phyloP scores from a whole-genome alignment of 2,329 filamentous ascomycete genomes.

The Pseudodiploospora longispora region DNA sequence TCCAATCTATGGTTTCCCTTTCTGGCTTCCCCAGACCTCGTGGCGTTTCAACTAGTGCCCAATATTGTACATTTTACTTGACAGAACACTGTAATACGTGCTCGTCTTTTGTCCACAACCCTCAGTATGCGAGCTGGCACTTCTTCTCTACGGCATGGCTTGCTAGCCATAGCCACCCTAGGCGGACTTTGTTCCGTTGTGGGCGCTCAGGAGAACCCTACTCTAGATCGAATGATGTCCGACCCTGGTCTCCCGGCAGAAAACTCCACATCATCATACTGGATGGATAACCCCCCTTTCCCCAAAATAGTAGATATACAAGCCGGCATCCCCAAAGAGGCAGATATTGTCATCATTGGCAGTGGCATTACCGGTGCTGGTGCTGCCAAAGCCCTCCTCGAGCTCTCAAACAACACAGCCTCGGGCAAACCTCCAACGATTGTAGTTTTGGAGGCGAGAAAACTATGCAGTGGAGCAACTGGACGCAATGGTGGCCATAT shows the following conservation, averaged over 20 bases:
- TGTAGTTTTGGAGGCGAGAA: slow-evolving; percentile 19
- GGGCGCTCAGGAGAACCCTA: too few relatives aligned
- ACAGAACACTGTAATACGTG: too few relatives aligned
- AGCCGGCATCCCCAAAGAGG: slow-evolving; percentile 7
- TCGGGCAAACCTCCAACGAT: slow-evolving; percentile 7
- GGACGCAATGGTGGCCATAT: slow-evolving; percentile 22
- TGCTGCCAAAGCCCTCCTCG: slow-evolving; percentile 21
- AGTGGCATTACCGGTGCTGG: slow-evolving; percentile 27
- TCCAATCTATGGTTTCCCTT: too few relatives aligned
- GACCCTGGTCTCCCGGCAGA: slow-evolving; percentile 27
- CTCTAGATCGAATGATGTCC: neutral
- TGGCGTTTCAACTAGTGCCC: too few relatives aligned
- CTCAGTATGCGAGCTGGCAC: too few relatives aligned
- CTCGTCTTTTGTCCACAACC: too few relatives aligned
- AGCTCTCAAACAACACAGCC: slow-evolving; percentile 1
- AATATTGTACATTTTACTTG: too few relatives aligned
- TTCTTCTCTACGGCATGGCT: too few relatives aligned
- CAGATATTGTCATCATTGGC: slow-evolving; percentile 27
- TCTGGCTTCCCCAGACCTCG: too few relatives aligned
- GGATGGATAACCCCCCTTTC: slow-evolving; percentile 14
- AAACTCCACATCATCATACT: slow-evolving; percentile 27
- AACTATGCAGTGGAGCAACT: slow-evolving; percentile 19
- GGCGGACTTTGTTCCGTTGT: too few relatives aligned
- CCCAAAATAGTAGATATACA: slow-evolving; percentile 1
- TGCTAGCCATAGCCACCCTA: too few relatives aligned